Evolutionary conservation across 768 basidiomycete genomes (phyloP).

Genomic region (Coprinopsis strossmayeri): DNA sequence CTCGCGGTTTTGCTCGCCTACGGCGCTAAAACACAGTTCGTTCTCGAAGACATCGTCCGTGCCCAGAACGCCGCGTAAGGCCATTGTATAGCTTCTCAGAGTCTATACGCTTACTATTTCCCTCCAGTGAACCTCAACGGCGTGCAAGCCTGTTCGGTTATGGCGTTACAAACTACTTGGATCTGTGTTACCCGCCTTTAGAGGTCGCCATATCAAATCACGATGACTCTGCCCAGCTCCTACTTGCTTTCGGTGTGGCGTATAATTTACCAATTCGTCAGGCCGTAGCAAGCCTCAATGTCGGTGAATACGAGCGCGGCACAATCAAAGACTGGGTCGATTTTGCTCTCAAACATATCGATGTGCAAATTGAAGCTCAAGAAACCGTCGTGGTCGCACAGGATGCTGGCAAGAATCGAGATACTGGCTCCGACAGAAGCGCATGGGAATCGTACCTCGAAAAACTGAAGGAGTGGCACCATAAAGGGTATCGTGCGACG

Average conservation of each 20-base stretch:
- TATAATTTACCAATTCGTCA: slow-evolving; percentile 25
- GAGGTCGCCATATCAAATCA: slow-evolving; percentile 28
- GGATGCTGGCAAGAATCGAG: background rate
- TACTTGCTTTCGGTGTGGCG: slow-evolving; percentile 31
- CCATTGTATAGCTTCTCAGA: background rate
- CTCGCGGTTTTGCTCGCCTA: slow-evolving; percentile 33
- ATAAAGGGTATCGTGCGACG: background rate
- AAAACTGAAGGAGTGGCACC: background rate
- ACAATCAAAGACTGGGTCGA: slow-evolving; percentile 35
- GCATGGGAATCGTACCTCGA: slow-evolving; percentile 7
- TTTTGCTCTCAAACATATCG: slow-evolving; percentile 19
- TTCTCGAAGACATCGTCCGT: slow-evolving; percentile 29
- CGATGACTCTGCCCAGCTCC: slow-evolving; percentile 32
- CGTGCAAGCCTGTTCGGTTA: slow-evolving; percentile 17
- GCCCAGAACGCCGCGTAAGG: slow-evolving; percentile 28
- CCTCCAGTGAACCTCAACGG: slow-evolving; percentile 12
- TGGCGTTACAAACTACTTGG: slow-evolving; percentile 19
- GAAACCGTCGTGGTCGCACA: slow-evolving; percentile 7
- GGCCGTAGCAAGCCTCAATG: slow-evolving; percentile 16
- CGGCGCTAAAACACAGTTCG: slow-evolving; percentile 29
- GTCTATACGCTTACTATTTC: background rate
- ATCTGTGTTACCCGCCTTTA: slow-evolving; percentile 24
- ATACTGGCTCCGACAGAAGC: slow-evolving; percentile 11
- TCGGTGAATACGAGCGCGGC: slow-evolving; percentile 14
- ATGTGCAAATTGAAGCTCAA: slow-evolving; percentile 17